These are phyloP conservation scores for Wolfiporia cocos DNA, from an alignment of 1,284 basidiomycete genomes.

Conservation along the genomic window DNA sequence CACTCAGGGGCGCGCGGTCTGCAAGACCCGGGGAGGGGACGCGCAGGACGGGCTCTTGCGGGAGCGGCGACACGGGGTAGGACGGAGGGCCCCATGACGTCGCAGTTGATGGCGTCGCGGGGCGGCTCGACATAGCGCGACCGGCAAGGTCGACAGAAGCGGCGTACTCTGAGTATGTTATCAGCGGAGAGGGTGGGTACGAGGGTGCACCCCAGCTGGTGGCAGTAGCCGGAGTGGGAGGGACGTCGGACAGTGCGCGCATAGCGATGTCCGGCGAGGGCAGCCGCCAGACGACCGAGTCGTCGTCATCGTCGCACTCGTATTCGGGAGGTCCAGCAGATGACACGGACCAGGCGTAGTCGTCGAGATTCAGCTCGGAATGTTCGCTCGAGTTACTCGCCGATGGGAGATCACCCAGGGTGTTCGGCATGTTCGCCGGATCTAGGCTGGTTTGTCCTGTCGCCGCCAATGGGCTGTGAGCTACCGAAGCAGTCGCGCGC, in stretches of 20 bases:
- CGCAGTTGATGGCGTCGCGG: constrained; percentile 35
- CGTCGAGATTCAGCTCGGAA: constrained; percentile 47
- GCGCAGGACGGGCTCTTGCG: constrained; percentile 20
- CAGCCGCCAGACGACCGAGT: constrained; percentile 25
- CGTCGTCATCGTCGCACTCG: constrained; percentile 24
- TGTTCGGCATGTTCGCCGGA: constrained; percentile 47
- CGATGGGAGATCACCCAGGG: constrained; percentile 29
- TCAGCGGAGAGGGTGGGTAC: constrained; percentile 31
- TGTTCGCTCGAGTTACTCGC: constrained; percentile 29
- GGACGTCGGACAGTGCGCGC: constrained; percentile 43
- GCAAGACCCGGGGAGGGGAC: constrained; percentile 36
- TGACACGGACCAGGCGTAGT: constrained; percentile 65
- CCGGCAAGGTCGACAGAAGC: constrained; percentile 39
- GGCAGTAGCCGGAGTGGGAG: constrained; percentile 36
- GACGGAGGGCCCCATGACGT: constrained; percentile 41
- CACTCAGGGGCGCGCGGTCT: constrained; percentile 29
- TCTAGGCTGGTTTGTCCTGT: constrained; percentile 49
- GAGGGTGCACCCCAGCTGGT: constrained; percentile 37
- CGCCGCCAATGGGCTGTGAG: constrained; percentile 41
- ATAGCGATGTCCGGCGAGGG: constrained; percentile 35
- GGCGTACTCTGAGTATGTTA: constrained; percentile 23
- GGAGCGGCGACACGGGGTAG: constrained; percentile 31
- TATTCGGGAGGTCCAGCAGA: constrained; percentile 37
- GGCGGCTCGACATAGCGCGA: constrained; percentile 30
- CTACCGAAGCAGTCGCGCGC: constrained; percentile 47